Conservation (phyloP, 192 early-diverging fungal genomes). For the Phlyctochytrium bullatum region DNA sequence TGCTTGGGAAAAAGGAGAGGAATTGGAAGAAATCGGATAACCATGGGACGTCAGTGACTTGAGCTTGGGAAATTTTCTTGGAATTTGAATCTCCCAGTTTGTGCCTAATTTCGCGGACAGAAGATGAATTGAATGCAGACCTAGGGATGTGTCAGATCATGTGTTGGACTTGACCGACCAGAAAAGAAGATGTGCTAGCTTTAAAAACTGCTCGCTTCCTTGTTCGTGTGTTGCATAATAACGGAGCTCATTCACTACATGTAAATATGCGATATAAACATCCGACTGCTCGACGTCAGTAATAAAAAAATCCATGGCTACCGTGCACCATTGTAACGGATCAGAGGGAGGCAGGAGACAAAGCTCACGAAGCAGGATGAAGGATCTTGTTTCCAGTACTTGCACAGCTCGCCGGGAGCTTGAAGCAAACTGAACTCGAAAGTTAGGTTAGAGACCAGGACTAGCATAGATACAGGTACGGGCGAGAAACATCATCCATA, state of each 20-base stretch:
- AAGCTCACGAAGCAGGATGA: conserved; percentile 57
- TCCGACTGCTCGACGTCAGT: conserved; percentile 44
- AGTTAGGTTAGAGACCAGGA: too few species aligned
- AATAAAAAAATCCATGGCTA: neutral
- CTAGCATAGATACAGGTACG: too few species aligned
- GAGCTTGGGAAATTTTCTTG: conserved; percentile 38
- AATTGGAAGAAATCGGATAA: conserved; percentile 42
- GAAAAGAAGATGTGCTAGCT: conserved; percentile 67
- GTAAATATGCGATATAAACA: conserved; percentile 63
- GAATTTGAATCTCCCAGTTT: conserved; percentile 34
- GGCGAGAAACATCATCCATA: too few species aligned
- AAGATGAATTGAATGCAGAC: conserved; percentile 38
- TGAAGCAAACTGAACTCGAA: conserved; percentile 50
- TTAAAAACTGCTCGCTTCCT: conserved; percentile 67
- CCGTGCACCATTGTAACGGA: conserved; percentile 8
- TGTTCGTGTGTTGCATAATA: conserved; percentile 74
- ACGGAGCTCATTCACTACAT: conserved; percentile 74
- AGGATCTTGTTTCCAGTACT: conserved; percentile 62
- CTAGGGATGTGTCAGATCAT: neutral
- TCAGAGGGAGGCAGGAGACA: conserved; percentile 14
- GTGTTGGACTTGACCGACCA: conserved; percentile 34
- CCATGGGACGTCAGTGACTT: conserved; percentile 50
- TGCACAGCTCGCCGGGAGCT: conserved; percentile 62
- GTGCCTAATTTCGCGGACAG: conserved; percentile 53
- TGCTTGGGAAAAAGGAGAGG: conserved; percentile 41